phyloP scores from a whole-genome alignment of 2,329 filamentous ascomycete genomes.

The Pyricularia grisea region DNA sequence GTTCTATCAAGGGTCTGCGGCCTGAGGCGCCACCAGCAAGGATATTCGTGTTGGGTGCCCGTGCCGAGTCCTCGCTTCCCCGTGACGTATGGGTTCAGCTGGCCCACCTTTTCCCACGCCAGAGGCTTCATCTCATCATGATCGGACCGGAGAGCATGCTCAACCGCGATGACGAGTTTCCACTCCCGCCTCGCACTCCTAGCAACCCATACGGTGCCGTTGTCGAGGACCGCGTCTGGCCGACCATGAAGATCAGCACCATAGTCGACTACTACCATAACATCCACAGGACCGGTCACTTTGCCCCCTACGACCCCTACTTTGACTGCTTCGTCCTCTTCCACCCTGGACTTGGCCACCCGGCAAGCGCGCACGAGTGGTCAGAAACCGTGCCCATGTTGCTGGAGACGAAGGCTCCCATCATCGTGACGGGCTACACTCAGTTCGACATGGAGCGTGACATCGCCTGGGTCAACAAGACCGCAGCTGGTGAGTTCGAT shows the following conservation, averaged over 20 bases:
- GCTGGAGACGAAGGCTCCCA: slow-evolving; percentile 89
- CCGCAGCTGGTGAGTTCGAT: slow-evolving; percentile 83
- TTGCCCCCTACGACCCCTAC: slow-evolving; percentile 93
- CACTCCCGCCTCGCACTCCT: slow-evolving; percentile 75
- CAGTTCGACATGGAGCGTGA: slow-evolving; percentile 92
- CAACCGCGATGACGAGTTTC: slow-evolving; percentile 88
- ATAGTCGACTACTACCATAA: slow-evolving; percentile 98
- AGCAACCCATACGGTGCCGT: slow-evolving; percentile 89
- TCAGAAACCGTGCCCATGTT: slow-evolving; percentile 79
- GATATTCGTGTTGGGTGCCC: slow-evolving; percentile 86
- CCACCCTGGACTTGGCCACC: slow-evolving; percentile 92
- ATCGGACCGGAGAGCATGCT: slow-evolving; percentile 95
- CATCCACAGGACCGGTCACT: slow-evolving; percentile 81
- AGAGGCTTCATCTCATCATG: slow-evolving; percentile 85
- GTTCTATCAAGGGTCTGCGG: slow-evolving; percentile 67
- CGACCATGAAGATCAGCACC: slow-evolving; percentile 91
- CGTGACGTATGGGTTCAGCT: slow-evolving; percentile 91
- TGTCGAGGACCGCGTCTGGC: slow-evolving; percentile 81
- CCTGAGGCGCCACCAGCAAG: slow-evolving; percentile 81
- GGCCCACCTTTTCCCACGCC: slow-evolving; percentile 86
- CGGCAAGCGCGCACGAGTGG: slow-evolving; percentile 91
- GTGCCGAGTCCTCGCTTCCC: slow-evolving; percentile 93
- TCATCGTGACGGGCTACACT: slow-evolving; percentile 92
- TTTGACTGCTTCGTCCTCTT: slow-evolving; percentile 97
- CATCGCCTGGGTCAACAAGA: slow-evolving; percentile 79